Evolutionary conservation across 768 basidiomycete species (phyloP), one percentile per base, ranked within the genome.

Genomic region (Pulveroboletus sp.): DNA sequence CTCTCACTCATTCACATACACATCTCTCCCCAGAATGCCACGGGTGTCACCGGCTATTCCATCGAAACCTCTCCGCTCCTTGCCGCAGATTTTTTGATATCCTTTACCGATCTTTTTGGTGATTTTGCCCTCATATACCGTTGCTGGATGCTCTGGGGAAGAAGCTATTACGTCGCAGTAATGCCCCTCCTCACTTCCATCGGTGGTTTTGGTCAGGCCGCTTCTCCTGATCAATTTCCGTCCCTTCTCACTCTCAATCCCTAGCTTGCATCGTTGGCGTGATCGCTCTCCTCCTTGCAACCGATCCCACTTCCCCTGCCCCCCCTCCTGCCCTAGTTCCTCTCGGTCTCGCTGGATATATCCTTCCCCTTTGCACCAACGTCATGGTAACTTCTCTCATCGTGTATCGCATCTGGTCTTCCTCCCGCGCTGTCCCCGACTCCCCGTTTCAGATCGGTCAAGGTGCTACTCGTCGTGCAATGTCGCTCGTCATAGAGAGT

Each of bases 381-480:
- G 43, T 72, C 55, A 45, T 76, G 21, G 65, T 75, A 29, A 76
- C 75, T 6, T 39, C 45, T 12, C 68, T 77, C 59, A 76, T 76
- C 39, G 67, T 68, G 17, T 60, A 45, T 32, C 72, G 70, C 27
- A 70, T 77, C 24, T 75, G 69, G 70, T 47, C 53, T 33, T 50
- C 55, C 36, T 61, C 60, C 6, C 57, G 57, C 35, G 1, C 44
- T 12, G 39, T 49, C n/a, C 43, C 43, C 9, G 41, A 52, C 20
- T 42, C 59, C 7, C 47, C 43, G 2, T 2, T 58, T 14, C 41
- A 55, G 11, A 34, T 61, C 45, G 48, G 46, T 11, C 47, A 47
- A 17, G 53, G 58, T 11, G 54, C 54, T 1, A 48, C 60, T 4
- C 58, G 48, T 31, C 62, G 46, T 17, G 72, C 69, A 3, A 64